phyloP scores from a whole-genome alignment of 768 basidiomycete species.

The Boletus pseudo-olivaceus region DNA sequence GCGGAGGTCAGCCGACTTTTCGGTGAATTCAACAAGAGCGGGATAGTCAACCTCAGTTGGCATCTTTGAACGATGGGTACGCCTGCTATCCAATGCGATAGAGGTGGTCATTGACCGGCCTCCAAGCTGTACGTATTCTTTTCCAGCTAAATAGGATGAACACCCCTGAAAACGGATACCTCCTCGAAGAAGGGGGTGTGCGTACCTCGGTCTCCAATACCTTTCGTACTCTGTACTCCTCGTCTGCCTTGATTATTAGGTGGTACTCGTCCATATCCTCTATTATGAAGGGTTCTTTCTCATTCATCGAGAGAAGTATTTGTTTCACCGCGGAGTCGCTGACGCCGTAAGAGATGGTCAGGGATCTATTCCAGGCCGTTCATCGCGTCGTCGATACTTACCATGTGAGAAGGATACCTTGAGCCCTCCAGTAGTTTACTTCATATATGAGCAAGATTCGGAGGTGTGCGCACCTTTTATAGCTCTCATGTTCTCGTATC shows the following conservation, averaged over 20 bases:
- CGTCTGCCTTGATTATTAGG: slow-evolving; percentile 78
- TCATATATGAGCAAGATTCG: slow-evolving; percentile 2
- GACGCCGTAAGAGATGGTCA: not conserved
- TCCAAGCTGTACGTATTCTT: slow-evolving; percentile 84
- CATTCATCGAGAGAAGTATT: slow-evolving; percentile 79
- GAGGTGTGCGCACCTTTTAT: slow-evolving; percentile 49
- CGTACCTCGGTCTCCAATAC: slow-evolving; percentile 74
- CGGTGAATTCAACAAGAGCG: not conserved
- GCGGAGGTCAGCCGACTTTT: too few species aligned
- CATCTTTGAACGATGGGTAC: not conserved
- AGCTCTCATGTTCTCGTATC: slow-evolving; percentile 47
- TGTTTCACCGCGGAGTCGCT: slow-evolving; percentile 91
- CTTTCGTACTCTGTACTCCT: slow-evolving; percentile 67
- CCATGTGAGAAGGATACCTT: slow-evolving; percentile 70
- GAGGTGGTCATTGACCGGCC: slow-evolving; percentile 13
- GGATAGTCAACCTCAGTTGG: not conserved
- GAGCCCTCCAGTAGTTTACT: not conserved
- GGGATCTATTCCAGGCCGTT: not conserved
- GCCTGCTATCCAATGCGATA: not conserved
- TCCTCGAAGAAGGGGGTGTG: not conserved
- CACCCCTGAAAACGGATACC: not conserved
- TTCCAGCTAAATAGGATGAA: slow-evolving; percentile 50
- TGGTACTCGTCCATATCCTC: slow-evolving; percentile 85
- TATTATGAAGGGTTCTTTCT: slow-evolving; percentile 76
- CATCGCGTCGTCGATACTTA: slow-evolving; percentile 27